Base-by-base conservation (phyloP, 1,139 yeast genomes). In the Sugiyamaella novakii region DNA sequence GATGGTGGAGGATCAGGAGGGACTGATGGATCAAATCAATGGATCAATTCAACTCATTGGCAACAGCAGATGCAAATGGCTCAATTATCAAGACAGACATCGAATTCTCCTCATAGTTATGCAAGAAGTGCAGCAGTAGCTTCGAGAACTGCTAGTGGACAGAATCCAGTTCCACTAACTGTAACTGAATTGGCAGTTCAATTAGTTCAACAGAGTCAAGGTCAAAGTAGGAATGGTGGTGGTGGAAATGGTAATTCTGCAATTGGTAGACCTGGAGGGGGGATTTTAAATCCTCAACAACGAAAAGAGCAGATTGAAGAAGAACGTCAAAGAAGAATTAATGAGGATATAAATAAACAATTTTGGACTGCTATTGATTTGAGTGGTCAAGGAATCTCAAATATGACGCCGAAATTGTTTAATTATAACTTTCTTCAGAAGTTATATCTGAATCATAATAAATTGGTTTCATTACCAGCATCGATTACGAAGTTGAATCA, bases 281-380 rank as follows among this genome's bases (percentile, higher is more conserved):
- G 40, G 11, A 42, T 40, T 28, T 75, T 69, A 14, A 57, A 66
- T 67, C 57, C 65, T 54, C 61, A 65, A 52, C 65, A 76, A 60
- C 59, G 63, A 63, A 69, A 78, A 47, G 88, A 86, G 55, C 91
- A 83, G 63, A 88, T 87, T 59, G 88, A 85, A 58, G 80, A 81
- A 53, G 87, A 84, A 66, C 87, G 84, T 57, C 92, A 84, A 62
- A 81, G 88, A 63, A 76, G 83, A 65, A 81, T 81, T 71, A 80
- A 86, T 65, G 79, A 80, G 53, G 84, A 80, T 58, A 79, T 86
- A 41, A 80, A 83, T 52, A 79, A 78, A 60, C 97, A 91, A 69
- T 77, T 86, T 61, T 94, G 99, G 99, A 86, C 95, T 49, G 94
- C 92, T 21, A 74, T 94, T 58, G 99, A 94, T 71, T 74, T 92